Evolutionary conservation across 2,329 filamentous ascomycete species (phyloP).

Genomic region (Clonostachys rhizophaga): DNA sequence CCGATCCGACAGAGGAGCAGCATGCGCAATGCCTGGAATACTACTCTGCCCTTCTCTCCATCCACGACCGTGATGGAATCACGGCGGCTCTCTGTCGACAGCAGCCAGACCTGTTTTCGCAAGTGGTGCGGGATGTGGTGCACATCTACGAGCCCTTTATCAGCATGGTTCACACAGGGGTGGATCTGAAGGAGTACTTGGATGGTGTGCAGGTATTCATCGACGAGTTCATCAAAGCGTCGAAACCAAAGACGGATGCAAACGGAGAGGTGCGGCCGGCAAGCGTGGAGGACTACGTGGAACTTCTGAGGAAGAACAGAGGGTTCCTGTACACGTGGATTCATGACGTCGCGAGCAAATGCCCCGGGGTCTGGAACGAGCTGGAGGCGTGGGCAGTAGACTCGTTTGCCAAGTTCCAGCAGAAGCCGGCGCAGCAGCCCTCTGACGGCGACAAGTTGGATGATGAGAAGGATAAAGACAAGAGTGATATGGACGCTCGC

Average conservation of each 20-base stretch:
- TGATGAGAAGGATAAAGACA: slow-evolving; percentile 2
- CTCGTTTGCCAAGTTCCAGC: slow-evolving; percentile 40
- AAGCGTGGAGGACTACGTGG: slow-evolving; percentile 68
- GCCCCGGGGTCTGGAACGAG: slow-evolving; percentile 57
- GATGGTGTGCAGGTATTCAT: slow-evolving; percentile 64
- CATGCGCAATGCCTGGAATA: slow-evolving; percentile 65
- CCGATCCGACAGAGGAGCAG: slow-evolving; percentile 52
- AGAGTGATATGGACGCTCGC: slow-evolving; percentile 23
- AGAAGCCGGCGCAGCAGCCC: background rate
- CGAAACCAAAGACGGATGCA: slow-evolving; percentile 33
- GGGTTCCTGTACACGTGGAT: slow-evolving; percentile 63
- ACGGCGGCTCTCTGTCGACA: slow-evolving; percentile 61
- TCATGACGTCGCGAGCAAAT: slow-evolving; percentile 64
- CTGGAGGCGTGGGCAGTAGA: slow-evolving; percentile 58
- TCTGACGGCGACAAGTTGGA: slow-evolving; percentile 1
- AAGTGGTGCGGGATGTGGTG: slow-evolving; percentile 59
- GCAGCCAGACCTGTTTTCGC: slow-evolving; percentile 69
- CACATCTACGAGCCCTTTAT: slow-evolving; percentile 72
- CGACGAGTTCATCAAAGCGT: slow-evolving; percentile 62
- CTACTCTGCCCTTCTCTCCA: slow-evolving; percentile 63
- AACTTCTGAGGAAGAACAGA: slow-evolving; percentile 60
- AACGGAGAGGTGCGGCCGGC: slow-evolving; percentile 30
- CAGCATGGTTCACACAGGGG: slow-evolving; percentile 62
- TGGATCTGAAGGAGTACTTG: slow-evolving; percentile 67
- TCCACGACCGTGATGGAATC: slow-evolving; percentile 70